These are phyloP conservation scores for Ochromonas danica DNA, from an alignment of 108 stramenopile genomes.

Conservation along the genomic window DNA sequence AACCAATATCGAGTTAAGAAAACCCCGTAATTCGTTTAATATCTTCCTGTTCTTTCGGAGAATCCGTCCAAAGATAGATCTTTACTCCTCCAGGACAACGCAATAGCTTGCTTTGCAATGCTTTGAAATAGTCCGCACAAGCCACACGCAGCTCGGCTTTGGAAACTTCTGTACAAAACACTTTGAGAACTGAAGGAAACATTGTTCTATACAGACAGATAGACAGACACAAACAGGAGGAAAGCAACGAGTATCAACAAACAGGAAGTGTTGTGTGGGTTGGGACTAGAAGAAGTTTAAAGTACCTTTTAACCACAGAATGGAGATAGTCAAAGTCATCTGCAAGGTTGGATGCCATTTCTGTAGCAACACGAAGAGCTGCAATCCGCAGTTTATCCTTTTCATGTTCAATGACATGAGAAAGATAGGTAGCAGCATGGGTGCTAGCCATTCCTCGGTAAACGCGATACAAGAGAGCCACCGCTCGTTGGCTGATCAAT, in stretches of 20 bases:
- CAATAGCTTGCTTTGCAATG: neutral
- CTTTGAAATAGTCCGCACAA: neutral
- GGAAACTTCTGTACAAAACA: neutral
- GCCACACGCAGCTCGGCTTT: neutral
- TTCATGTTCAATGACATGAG: neutral
- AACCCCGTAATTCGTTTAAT: neutral
- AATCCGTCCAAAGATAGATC: neutral
- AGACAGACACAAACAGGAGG: neutral
- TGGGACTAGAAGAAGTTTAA: neutral
- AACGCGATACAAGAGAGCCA: no score
- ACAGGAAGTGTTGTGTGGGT: no score
- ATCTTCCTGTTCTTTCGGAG: neutral
- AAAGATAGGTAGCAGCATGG: neutral
- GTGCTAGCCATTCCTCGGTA: neutral
- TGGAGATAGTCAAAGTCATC: neutral
- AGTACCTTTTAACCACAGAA: neutral
- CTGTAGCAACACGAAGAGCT: neutral
- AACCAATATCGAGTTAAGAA: neutral
- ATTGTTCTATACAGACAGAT: neutral
- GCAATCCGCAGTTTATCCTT: neutral
- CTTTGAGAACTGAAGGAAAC: neutral
- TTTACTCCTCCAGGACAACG: neutral
- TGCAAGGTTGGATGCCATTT: neutral
- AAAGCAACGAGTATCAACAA: neutral
- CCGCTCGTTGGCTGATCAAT: no score